phyloP scores from a whole-genome alignment of 2,329 filamentous ascomycete species.

The Didymella segeticola region DNA sequence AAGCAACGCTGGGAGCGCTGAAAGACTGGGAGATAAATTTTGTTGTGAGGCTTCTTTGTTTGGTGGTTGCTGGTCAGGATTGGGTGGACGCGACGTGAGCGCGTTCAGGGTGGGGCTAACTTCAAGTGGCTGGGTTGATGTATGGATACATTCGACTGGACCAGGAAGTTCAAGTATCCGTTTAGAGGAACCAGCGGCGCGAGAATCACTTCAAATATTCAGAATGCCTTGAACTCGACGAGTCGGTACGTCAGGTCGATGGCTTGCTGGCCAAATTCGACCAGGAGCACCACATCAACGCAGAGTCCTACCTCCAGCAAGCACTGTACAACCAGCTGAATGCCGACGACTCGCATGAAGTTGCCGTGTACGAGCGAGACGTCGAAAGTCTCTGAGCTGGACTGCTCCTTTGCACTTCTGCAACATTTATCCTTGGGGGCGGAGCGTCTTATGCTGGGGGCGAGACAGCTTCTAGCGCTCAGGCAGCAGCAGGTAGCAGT shows the following conservation, averaged over 20 bases:
- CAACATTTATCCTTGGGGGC: not conserved
- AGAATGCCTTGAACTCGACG: not conserved
- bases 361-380: not conserved
- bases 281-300: not conserved
- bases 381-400: not conserved
- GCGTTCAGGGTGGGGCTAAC: conserved; percentile 19
- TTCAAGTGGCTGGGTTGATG: conserved; percentile 14
- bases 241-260: not conserved
- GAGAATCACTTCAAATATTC: not conserved
- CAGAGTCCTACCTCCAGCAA: not conserved
- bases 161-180: not conserved
- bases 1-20: too few species aligned
- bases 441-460: conserved; percentile 1
- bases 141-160: not conserved
- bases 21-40: too few species aligned
- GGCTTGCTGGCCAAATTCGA: not conserved
- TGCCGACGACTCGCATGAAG: not conserved
- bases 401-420: not conserved
- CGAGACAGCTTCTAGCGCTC: conserved; percentile 10
- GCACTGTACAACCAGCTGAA: not conserved
- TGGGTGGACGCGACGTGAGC: conserved; percentile 34
- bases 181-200: not conserved
- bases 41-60: conserved; percentile 21
- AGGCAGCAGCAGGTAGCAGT: conserved; percentile 45
- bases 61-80: conserved; percentile 16